These are phyloP conservation scores for Barbarea vulgaris DNA, from an alignment of 345 rosid genomes.

Conservation along the genomic window DNA sequence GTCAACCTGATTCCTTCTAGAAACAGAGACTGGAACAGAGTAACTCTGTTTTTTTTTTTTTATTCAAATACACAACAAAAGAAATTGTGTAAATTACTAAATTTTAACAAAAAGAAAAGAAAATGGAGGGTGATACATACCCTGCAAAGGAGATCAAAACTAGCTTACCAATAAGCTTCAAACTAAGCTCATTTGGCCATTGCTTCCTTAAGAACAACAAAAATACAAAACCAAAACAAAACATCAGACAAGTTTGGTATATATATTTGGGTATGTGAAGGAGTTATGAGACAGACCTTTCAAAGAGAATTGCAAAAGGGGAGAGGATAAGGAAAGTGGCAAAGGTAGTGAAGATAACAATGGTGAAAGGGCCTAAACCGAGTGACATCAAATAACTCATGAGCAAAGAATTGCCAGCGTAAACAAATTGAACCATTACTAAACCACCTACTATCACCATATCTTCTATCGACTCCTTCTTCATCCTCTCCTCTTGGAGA, in stretches of 20 bases:
- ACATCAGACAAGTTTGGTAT: not conserved
- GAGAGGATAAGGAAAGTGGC: constrained; percentile 75
- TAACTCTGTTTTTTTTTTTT: constrained; percentile 57
- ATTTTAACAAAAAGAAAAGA: not conserved
- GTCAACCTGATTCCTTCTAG: constrained; percentile 86
- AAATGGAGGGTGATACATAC: constrained; percentile 45
- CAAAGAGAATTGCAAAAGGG: constrained; percentile 71
- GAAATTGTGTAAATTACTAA: not conserved
- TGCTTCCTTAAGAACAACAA: constrained; percentile 53
- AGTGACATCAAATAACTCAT: constrained; percentile 82
- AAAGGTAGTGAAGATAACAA: constrained; percentile 63
- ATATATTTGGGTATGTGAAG: not conserved
- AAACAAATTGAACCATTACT: constrained; percentile 63
- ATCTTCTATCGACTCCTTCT: constrained; percentile 57
- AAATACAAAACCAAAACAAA: not conserved
- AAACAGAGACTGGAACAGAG: constrained; percentile 75
- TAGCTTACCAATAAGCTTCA: constrained; percentile 64
- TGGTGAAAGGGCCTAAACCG: constrained; percentile 65
- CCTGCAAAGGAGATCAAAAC: constrained; percentile 77
- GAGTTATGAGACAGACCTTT: constrained; percentile 50
- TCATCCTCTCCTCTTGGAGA: constrained; percentile 31
- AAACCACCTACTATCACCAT: constrained; percentile 61
- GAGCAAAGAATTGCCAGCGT: constrained; percentile 62
- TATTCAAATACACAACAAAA: not conserved
- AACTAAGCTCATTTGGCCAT: constrained; percentile 64